Base-by-base conservation (phyloP, 257 asterid species). In the Lavandula angustifolia region DNA sequence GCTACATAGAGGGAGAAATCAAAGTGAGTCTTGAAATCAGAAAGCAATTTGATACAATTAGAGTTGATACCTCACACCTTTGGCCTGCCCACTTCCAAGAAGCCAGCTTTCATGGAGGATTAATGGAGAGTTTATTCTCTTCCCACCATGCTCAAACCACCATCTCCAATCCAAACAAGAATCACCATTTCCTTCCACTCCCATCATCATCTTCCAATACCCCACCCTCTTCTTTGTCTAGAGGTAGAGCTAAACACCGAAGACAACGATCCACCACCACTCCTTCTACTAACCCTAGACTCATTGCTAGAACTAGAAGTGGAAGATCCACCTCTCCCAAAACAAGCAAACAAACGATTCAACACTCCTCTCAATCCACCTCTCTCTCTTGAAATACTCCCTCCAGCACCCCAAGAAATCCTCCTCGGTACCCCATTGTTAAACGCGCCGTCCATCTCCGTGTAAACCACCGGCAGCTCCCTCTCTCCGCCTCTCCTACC, bases 381-480 rank as follows among this genome's bases (percentile, higher is more conserved):
- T 40, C 80, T 77, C 60, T 79, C 84, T 67, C 81, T 77, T 0
- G 91, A 75, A 14, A 71, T 87, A 5, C 79, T 79, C 8, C 86
- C 88, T 63, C 94, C 80, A 4, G 97, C 65, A 32, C 90, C 95
- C 96, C 92, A 87, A 0, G 91, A 75, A 66, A 85, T 81, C 78
- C 96, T 79, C 79, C 97, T 80, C 0, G 95, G 86, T 3, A 70
- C 84, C 41, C 97, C 95, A 68, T 77, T 86, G 47, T 75, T 84
- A 59, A 87, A 87, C 3, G 90, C 92, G 3, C 96, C 97, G 52
- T 90, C 97, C 95, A 90, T 82, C 75, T 90, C 97, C 0, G 97
- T 90, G 71, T 79, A 90, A 46, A 90, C 96, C 47, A 90, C 92
- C 1, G 97, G 97, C 12, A 85, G 62, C 78, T 88, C 97, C 76